Percentiles rank a stretch among this genome's conserved stretches.
phyloP scores from a whole-genome alignment of 306 rosid genomes.

The Lupinus albus region DNA sequence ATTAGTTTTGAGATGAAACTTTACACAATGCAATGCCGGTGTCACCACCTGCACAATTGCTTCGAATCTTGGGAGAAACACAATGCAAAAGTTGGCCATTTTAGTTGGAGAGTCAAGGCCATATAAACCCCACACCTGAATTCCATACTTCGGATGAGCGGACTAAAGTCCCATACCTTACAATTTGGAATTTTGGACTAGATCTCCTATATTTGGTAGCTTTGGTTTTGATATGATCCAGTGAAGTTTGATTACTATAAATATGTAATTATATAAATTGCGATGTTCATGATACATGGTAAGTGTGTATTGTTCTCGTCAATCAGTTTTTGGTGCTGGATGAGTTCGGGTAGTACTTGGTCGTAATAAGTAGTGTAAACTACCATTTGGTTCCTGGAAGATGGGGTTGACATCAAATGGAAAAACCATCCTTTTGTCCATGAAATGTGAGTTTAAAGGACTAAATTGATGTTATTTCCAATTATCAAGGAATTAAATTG shows the following conservation, averaged over 20 bases:
- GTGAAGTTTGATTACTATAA: constrained; percentile 24
- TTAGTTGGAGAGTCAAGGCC: no score
- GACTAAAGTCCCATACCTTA: no score
- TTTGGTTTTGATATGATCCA: not conserved
- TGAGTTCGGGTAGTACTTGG: not conserved
- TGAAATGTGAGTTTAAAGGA: not conserved
- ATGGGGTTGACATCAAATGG: not conserved
- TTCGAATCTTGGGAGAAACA: no score
- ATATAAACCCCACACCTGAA: no score
- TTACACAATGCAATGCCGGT: no score
- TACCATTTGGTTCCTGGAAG: no score
- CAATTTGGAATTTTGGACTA: constrained; percentile 4
- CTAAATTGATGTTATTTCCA: not conserved
- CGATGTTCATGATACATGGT: constrained; percentile 26
- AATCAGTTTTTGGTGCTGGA: not conserved
- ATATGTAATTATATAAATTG: not conserved
- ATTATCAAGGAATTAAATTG: not conserved
- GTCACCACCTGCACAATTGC: no score
- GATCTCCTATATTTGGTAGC: constrained; percentile 19
- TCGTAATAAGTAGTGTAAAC: not conserved
- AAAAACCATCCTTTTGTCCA: not conserved
- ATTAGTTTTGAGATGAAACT: no score
- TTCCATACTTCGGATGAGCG: no score
- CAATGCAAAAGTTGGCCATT: no score
- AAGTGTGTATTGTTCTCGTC: not conserved